Evolutionary conservation across 1,284 basidiomycete species (phyloP), one percentile per base, ranked within the genome.

Genomic region (Cutaneotrichosporon spelunceum): DNA sequence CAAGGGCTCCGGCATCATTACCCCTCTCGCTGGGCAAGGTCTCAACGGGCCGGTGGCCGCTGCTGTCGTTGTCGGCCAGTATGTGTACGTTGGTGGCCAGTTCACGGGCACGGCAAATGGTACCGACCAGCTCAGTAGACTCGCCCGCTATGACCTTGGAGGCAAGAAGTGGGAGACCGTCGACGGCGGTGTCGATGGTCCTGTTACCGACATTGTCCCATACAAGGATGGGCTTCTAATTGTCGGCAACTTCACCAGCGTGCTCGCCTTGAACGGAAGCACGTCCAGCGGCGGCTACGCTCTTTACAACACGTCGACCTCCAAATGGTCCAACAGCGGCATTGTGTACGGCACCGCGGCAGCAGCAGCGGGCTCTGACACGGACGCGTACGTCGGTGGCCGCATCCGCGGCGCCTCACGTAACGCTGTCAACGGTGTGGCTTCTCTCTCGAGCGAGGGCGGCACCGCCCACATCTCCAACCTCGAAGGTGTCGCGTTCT

Each of bases 31-130:
- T 0, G 79, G 82, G 27, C 82, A 84, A 52, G 91, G 90, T 4
- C 79, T 94, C 55, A 87, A 93, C 72, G 90, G 88, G 7, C 79
- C 84, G 11, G 89, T 94, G 5, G 81, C 84, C n/a, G 84, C 89
- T 1, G 76, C 91, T 29, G 80, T 83, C 7, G 72, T 87, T 13
- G 76, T 83, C 50, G 87, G 71, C 83, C 42, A 83, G 86, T 68
- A 82, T 10, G 78, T 98, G 29, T 97, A 85, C 73, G 86, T 93
- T 50, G 94, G 92, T 34, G 94, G 94, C 1, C 82, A 86, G 3
- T 99, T 98, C 80, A 85, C 83, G 1, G 85, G 88, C 66, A 90
- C 90, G 0, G 79, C 81, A 6, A 78, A 83, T 8, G 84, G 82
- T 1, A 78, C 82, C 48, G 84, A 85, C 57, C 79, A 76, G 14